These are phyloP conservation scores for Ophiostoma ips DNA, from an alignment of 2,329 filamentous ascomycete species.

Conservation along the genomic window DNA sequence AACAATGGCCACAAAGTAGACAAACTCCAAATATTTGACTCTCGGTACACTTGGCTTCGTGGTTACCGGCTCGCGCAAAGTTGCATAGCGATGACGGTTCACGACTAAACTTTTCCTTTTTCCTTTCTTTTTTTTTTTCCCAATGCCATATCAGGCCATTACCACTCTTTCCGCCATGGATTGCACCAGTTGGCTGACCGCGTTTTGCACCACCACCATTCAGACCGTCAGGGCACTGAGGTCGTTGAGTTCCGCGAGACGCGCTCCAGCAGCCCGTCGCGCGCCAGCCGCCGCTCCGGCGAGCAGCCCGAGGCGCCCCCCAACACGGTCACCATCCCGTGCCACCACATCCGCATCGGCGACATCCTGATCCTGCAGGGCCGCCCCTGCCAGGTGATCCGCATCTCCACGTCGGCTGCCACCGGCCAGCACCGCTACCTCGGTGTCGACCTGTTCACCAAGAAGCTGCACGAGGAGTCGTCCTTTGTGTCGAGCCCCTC, in stretches of 20 bases:
- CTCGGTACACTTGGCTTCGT: not conserved
- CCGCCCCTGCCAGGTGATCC: conserved; percentile 98
- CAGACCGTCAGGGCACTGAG: conserved; percentile 34
- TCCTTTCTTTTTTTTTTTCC: not conserved
- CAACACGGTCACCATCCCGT: conserved; percentile 94
- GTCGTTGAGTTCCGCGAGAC: conserved; percentile 34
- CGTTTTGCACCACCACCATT: conserved; percentile 33
- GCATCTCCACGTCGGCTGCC: conserved; percentile 94
- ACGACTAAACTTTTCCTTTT: conserved; percentile 6
- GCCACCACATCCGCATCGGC: conserved; percentile 98
- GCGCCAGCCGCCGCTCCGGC: conserved; percentile 17
- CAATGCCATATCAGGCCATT: conserved; percentile 32
- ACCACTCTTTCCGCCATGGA: conserved; percentile 44
- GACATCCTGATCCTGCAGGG: conserved; percentile 98
- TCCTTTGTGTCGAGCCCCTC: conserved; percentile 95
- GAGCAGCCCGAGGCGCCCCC: conserved; percentile 28
- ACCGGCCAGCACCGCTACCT: conserved; percentile 99
- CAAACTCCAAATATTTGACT: not conserved
- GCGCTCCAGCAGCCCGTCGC: conserved; percentile 16
- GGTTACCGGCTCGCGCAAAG: conserved; percentile 8
- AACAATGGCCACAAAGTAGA: not conserved
- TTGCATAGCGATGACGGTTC: conserved; percentile 9
- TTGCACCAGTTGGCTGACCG: conserved; percentile 45
- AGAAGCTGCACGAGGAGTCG: conserved; percentile 97
- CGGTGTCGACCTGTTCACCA: conserved; percentile 99